These are phyloP conservation scores for Arthromyces matolae DNA, from an alignment of 768 basidiomycete species.

Conservation along the genomic window DNA sequence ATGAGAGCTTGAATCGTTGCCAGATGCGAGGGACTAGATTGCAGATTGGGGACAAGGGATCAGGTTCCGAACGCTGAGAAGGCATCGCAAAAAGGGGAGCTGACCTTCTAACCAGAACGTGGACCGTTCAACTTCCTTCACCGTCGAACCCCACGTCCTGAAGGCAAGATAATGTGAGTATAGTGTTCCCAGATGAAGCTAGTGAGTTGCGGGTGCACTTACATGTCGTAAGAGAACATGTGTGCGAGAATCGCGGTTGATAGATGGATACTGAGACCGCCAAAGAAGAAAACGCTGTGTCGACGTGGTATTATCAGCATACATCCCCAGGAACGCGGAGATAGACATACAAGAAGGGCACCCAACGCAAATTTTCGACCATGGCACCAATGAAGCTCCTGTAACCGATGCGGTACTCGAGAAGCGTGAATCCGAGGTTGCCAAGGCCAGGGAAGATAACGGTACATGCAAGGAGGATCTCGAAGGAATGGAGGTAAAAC, in stretches of 20 bases:
- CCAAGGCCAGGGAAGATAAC: conserved; percentile 79
- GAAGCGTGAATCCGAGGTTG: conserved; percentile 66
- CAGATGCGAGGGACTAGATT: conserved; percentile 69
- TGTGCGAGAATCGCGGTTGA: conserved; percentile 65
- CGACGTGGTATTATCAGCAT: neutral
- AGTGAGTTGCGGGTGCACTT: conserved; percentile 15
- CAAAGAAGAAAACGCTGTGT: conserved; percentile 71
- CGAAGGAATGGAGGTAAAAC: conserved; percentile 78
- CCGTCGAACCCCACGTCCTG: conserved; percentile 56
- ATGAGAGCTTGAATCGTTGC: conserved; percentile 73
- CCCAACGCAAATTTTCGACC: conserved; percentile 58
- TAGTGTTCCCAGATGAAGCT: neutral
- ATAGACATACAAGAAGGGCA: conserved; percentile 67
- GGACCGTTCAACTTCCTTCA: conserved; percentile 81
- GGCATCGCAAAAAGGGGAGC: neutral
- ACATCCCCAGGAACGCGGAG: neutral
- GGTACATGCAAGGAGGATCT: conserved; percentile 73
- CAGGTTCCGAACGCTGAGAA: neutral
- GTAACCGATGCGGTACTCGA: conserved; percentile 75
- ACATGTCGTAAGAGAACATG: conserved; percentile 62
- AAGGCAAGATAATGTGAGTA: conserved; percentile 1
- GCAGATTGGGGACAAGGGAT: conserved; percentile 1
- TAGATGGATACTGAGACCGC: conserved; percentile 70
- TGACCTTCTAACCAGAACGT: conserved; percentile 82
- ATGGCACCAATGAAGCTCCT: conserved; percentile 44